Evolutionary conservation across 306 rosid genomes (phyloP).

Genomic region (Citrullus mucosospermus): DNA sequence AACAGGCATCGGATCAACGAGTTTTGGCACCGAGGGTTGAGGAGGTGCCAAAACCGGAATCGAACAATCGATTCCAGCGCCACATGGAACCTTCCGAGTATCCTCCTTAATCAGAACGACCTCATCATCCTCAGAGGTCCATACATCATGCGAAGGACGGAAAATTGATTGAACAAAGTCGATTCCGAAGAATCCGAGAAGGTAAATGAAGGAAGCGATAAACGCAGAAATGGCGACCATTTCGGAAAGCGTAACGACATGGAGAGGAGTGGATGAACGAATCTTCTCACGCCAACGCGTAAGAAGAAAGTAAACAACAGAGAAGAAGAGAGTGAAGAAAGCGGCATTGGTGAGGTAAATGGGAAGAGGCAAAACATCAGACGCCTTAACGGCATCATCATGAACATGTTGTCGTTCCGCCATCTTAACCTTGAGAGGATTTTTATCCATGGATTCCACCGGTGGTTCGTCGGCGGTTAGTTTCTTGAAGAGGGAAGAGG

Average conservation of each 20-base stretch:
- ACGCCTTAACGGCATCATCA: background rate
- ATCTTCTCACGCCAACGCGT: slow-evolving; percentile 17
- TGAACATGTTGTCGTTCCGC: background rate
- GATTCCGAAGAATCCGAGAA: slow-evolving; percentile 15
- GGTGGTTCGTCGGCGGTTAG: background rate
- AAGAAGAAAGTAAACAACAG: slow-evolving; percentile 13
- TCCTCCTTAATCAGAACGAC: background rate
- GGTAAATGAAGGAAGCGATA: slow-evolving; percentile 12
- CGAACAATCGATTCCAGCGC: background rate
- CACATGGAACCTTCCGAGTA: slow-evolving; percentile 7
- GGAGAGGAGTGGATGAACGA: slow-evolving; percentile 13
- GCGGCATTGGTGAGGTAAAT: slow-evolving; percentile 9
- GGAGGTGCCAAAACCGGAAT: background rate
- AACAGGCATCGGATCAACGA: slow-evolving; percentile 2
- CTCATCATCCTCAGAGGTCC: slow-evolving; percentile 10
- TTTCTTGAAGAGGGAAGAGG: background rate
- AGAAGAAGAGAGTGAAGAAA: slow-evolving; percentile 15
- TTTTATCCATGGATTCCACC: background rate
- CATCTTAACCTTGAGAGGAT: slow-evolving; percentile 1
- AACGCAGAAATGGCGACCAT: slow-evolving; percentile 7
- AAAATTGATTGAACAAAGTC: slow-evolving; percentile 14
- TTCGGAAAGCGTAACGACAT: slow-evolving; percentile 13
- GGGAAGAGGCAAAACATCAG: slow-evolving; percentile 13
- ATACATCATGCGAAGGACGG: slow-evolving; percentile 14
- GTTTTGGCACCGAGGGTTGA: background rate